Evolutionary conservation across 225 moss, liverwort and hornwort genomes (phyloP).

Genomic region (Takakia lepidozioides): DNA sequence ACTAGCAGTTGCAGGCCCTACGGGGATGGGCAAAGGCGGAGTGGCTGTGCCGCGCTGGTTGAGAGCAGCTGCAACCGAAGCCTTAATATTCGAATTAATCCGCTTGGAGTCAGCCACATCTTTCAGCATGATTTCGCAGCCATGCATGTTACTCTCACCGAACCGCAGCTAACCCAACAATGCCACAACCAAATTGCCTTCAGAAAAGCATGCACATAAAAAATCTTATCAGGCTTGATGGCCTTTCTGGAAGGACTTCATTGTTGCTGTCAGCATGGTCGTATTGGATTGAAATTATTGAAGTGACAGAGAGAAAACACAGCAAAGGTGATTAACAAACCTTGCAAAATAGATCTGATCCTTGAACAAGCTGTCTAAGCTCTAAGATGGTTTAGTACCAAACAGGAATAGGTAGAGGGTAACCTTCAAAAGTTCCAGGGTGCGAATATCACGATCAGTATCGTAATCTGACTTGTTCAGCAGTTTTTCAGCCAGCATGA

Average conservation of each 20-base stretch:
- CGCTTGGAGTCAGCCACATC: constrained; percentile 97
- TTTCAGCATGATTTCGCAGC: constrained; percentile 98
- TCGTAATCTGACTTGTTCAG: constrained; percentile 92
- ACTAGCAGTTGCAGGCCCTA: constrained; percentile 6
- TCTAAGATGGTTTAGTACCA: too few species aligned
- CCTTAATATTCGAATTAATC: constrained; percentile 92
- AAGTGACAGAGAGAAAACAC: too few species aligned
- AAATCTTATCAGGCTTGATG: too few species aligned
- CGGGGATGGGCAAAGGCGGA: constrained; percentile 3
- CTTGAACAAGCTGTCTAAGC: too few species aligned
- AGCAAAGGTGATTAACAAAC: too few species aligned
- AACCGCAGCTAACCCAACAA: constrained; percentile 67
- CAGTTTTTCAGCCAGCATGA: constrained; percentile 96
- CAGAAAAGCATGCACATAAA: too few species aligned
- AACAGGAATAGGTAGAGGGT: too few species aligned
- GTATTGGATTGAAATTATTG: too few species aligned
- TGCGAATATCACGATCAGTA: constrained; percentile 94
- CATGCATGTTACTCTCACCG: constrained; percentile 98
- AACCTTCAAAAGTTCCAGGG: constrained; percentile 91
- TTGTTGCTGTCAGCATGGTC: too few species aligned
- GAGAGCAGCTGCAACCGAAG: constrained; percentile 37
- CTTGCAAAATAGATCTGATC: too few species aligned
- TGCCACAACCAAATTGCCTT: constrained; percentile 8
- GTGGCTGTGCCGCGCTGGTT: constrained; percentile 14
- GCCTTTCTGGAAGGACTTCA: too few species aligned